Evolutionary conservation across 441 rosid species (phyloP), one percentile per base, ranked within the genome.

Genomic region (Pelargonium exstipulatum): DNA sequence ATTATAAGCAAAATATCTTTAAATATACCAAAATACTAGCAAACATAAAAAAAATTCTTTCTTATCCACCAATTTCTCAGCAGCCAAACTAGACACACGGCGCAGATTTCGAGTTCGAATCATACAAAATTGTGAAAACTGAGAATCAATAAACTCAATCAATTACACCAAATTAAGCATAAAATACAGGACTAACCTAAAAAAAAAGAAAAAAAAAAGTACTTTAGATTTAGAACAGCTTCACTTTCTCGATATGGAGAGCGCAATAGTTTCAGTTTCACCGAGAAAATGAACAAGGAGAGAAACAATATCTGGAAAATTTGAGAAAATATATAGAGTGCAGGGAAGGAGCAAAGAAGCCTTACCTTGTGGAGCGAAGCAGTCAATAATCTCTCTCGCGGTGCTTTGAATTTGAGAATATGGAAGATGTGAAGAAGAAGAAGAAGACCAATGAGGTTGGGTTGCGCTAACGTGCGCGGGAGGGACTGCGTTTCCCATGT

Each of bases 401-500:
- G n/a, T 46, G 0, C 8, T 29, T 12, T 22, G n/a, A 49, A 29
- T n/a, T 14, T 4, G 60, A 32, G 16, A 9, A 8, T 24, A 0
- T 4, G 67, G 1, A 24, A 46, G n/a, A 35, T 53, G 60, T 51
- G 58, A 51, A 13, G 62, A 63, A 49, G n/a, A 10, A 60, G 35
- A 35, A 64, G 71, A 68, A 12, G 51, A 53, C 29, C 29, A 64
- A 57, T 18, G 18, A 1, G 46, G 65, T 57, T 16, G 2, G 10
- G 63, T 62, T 4, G 55, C 0, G 75, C 83, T 79, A 77, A 63
- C 24, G 65, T 80, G 77, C 73, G 64, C 82, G 0, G 3, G 0
- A 5, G 53, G 72, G 24, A 4, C 51, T 26, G 68, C 40, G 0
- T 3, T 29, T 20, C 43, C 18, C n/a, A 8, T 1, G 2, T 14